phyloP scores from a whole-genome alignment of 257 asterid genomes.

The Solanum lignicaule region DNA sequence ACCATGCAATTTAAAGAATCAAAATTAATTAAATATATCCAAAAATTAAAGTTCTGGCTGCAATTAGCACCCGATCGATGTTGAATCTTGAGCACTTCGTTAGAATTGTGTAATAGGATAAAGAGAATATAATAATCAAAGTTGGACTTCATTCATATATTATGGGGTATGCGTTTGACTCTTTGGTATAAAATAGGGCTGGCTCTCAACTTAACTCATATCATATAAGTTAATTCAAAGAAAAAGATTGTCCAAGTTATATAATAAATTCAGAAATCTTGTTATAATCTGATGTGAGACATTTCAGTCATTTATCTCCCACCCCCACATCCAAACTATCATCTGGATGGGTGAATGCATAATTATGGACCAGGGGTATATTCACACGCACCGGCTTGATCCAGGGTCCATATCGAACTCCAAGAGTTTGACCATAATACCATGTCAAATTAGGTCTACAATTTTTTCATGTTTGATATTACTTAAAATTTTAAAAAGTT shows the following conservation, averaged over 20 bases:
- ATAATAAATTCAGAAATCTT: neutral
- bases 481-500: too few relatives aligned
- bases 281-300: neutral
- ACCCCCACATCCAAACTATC: neutral
- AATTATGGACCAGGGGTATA: neutral
- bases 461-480: neutral
- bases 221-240: neutral
- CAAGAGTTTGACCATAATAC: fast-evolving
- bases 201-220: too few relatives aligned
- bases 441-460: too few relatives aligned
- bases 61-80: neutral
- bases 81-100: neutral
- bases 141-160: neutral
- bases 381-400: neutral
- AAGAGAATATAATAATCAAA: neutral
- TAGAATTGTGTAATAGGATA: neutral
- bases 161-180: neutral
- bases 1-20: neutral
- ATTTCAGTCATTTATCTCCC: neutral
- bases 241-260: neutral
- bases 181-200: neutral
- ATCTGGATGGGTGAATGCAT: neutral
- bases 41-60: neutral
- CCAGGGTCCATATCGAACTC: neutral
- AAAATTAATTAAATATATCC: neutral